Conservation (phyloP, 1,284 basidiomycete genomes). For the Cutaneotrichosporon sp. region DNA sequence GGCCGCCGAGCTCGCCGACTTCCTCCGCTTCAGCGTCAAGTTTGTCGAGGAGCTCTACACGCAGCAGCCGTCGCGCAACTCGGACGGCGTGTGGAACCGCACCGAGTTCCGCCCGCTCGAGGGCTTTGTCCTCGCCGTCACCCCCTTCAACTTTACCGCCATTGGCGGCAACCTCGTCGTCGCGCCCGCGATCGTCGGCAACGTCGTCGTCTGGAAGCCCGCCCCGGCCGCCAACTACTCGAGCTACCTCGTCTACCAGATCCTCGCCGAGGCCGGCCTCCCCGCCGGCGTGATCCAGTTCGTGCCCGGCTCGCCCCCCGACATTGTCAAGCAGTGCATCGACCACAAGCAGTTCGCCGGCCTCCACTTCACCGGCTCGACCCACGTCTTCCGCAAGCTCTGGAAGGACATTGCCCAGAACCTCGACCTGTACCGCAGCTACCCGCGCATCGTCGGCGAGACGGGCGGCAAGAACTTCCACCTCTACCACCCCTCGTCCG, state of each 20-base stretch:
- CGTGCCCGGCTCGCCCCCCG: slow-evolving; percentile 79
- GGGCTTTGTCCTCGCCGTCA: slow-evolving; percentile 95
- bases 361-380: slow-evolving; percentile 97
- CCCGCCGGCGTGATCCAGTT: slow-evolving; percentile 97
- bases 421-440: slow-evolving; percentile 79
- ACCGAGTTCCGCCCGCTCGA: slow-evolving; percentile 94
- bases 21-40: slow-evolving; percentile 95
- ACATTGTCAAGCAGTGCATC: slow-evolving; percentile 79
- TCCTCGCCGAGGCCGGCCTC: slow-evolving; percentile 90
- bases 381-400: slow-evolving; percentile 87
- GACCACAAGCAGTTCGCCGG: slow-evolving; percentile 78
- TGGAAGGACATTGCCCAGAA: slow-evolving; percentile 96
- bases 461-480: slow-evolving; percentile 92
- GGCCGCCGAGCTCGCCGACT: slow-evolving; percentile 93
- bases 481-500: slow-evolving; percentile 83
- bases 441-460: slow-evolving; percentile 93
- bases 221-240: slow-evolving; percentile 93
- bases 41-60: slow-evolving; percentile 93
- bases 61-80: slow-evolving; percentile 85
- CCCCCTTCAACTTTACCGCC: slow-evolving; percentile 98
- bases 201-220: slow-evolving; percentile 96
- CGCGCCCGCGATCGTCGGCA: slow-evolving; percentile 92
- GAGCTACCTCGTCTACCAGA: slow-evolving; percentile 90
- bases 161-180: slow-evolving; percentile 86
- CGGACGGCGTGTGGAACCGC: slow-evolving; percentile 91